Percentiles rank a stretch among this genome's conserved stretches.
Conservation (phyloP, 164 flowering plant species). For the Kingdonia uniflora region DNA sequence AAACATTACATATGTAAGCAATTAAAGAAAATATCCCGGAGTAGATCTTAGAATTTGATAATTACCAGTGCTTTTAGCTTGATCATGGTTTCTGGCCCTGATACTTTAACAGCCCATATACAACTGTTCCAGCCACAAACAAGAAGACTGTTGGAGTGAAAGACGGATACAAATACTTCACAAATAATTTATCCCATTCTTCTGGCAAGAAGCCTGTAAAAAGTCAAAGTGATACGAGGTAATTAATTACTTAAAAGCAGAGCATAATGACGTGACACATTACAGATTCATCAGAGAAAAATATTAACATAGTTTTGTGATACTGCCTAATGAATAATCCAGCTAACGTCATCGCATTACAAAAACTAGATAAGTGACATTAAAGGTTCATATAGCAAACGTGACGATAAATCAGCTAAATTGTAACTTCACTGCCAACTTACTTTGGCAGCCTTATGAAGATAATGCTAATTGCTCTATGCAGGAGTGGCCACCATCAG, state of each 20-base stretch:
- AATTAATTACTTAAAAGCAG: too few species aligned
- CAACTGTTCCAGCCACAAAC: conserved; percentile 75
- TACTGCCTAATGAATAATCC: too few species aligned
- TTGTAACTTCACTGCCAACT: neutral
- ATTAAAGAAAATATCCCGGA: too few species aligned
- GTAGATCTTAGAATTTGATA: too few species aligned
- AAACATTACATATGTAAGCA: too few species aligned
- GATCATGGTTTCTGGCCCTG: conserved; percentile 49
- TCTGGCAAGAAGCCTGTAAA: conserved; percentile 89
- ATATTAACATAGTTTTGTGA: too few species aligned
- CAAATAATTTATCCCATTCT: conserved; percentile 79
- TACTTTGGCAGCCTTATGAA: neutral
- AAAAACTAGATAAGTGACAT: too few species aligned
- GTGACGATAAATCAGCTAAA: too few species aligned
- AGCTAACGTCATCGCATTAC: too few species aligned
- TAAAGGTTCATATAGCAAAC: too few species aligned
- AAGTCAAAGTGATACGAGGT: neutral
- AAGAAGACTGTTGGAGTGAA: conserved; percentile 87
- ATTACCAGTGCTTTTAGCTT: conserved; percentile 15
- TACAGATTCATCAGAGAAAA: too few species aligned
- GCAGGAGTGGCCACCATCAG: conserved; percentile 1
- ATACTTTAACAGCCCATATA: conserved; percentile 78
- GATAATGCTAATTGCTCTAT: conserved; percentile 5
- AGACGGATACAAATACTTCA: conserved; percentile 79
- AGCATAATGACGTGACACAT: too few species aligned